Percentiles rank a stretch among this genome's conserved stretches.
Evolutionary conservation across 2,329 filamentous ascomycete species (phyloP).

Genomic region (Pseudopithomyces chartarum): DNA sequence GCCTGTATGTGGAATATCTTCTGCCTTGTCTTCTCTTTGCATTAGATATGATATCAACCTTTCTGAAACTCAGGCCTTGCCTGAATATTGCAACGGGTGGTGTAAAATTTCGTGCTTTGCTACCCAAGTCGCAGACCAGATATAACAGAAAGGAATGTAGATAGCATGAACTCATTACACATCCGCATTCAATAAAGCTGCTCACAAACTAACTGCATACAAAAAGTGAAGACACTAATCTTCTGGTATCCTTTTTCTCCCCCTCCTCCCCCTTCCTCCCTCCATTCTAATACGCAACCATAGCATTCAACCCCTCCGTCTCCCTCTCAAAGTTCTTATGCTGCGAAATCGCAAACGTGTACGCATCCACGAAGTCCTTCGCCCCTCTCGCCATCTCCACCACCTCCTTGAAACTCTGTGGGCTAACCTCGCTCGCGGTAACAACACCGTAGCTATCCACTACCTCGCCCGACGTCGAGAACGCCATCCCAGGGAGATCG

Average conservation of each 20-base stretch:
- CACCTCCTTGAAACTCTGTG: conserved; percentile 65
- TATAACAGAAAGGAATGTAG: too few relatives aligned
- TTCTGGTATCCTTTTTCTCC: conserved; percentile 1
- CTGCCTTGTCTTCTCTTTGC: too few relatives aligned
- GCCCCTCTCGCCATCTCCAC: conserved; percentile 69
- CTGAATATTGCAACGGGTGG: too few relatives aligned
- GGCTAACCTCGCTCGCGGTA: conserved; percentile 61
- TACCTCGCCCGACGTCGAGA: conserved; percentile 57
- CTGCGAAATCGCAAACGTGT: conserved; percentile 70
- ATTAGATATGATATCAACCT: too few relatives aligned
- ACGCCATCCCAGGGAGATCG: conserved; percentile 53
- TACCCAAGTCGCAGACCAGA: too few relatives aligned
- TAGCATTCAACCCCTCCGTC: conserved; percentile 67
- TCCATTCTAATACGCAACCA: conserved; percentile 68
- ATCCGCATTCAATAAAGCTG: not conserved
- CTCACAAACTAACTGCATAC: not conserved
- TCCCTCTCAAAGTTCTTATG: conserved; percentile 78
- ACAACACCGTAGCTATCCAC: conserved; percentile 78
- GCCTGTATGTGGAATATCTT: too few relatives aligned
- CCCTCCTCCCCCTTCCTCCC: not conserved
- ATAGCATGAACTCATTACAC: not conserved
- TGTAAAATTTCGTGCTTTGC: too few relatives aligned
- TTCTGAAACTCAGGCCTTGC: too few relatives aligned
- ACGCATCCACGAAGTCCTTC: conserved; percentile 71
- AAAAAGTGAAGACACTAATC: not conserved